Conservation (phyloP, 495 filamentous ascomycete species). For the Aspergillus carlsbadensis region DNA sequence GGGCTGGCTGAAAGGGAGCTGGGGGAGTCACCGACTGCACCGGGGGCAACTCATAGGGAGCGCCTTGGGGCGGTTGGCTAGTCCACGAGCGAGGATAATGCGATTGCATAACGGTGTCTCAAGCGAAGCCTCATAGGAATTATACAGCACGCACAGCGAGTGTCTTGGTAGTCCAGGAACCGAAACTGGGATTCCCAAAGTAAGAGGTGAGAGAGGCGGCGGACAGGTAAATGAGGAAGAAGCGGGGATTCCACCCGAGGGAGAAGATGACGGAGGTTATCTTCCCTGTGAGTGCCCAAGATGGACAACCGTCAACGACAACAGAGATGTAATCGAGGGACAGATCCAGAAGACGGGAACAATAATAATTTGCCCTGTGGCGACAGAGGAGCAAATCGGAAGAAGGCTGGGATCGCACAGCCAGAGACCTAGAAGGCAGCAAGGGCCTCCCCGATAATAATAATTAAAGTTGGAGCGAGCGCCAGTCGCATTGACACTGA, state of each 20-base stretch:
- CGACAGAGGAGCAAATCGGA: slow-evolving; percentile 12
- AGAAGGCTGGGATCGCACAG: slow-evolving; percentile 8
- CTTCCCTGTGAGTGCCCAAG: not conserved
- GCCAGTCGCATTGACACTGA: slow-evolving; percentile 15
- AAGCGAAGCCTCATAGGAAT: slow-evolving; percentile 20
- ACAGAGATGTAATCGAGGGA: not conserved
- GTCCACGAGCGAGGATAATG: slow-evolving; percentile 26
- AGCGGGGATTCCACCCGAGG: slow-evolving; percentile 5
- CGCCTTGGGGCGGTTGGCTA: slow-evolving; percentile 22
- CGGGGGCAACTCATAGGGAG: slow-evolving; percentile 38
- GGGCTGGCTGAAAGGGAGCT: slow-evolving; percentile 27
- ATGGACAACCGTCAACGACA: not conserved
- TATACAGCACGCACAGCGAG: not conserved
- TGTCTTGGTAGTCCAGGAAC: not conserved
- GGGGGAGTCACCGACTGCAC: slow-evolving; percentile 40
- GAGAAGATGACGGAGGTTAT: slow-evolving; percentile 1
- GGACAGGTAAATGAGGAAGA: not conserved
- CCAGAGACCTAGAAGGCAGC: slow-evolving; percentile 2
- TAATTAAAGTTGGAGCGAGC: slow-evolving; percentile 16
- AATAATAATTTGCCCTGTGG: slow-evolving; percentile 9
- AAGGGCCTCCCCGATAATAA: slow-evolving; percentile 8
- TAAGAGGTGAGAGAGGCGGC: not conserved
- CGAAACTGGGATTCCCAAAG: not conserved
- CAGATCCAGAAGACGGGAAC: not conserved
- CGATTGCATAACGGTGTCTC: slow-evolving; percentile 19